A percentile compares a stretch with the other conserved stretches of the same genome.
phyloP scores from a whole-genome alignment of 192 early-diverging fungal species.

The Linnemannia elongata region DNA sequence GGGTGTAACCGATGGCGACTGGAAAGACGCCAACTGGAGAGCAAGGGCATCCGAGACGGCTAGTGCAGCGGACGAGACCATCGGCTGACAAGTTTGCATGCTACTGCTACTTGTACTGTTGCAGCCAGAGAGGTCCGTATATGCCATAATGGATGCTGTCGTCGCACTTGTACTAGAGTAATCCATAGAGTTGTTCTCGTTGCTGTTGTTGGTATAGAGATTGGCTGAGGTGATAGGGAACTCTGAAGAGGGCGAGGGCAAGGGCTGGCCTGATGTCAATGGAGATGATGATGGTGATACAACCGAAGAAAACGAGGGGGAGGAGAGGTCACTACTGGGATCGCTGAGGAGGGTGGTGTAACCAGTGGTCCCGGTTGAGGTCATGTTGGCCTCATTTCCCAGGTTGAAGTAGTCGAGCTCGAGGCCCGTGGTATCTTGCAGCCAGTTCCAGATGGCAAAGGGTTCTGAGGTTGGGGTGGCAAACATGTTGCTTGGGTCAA shows the following conservation, averaged over 20 bases:
- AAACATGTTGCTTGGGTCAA: constrained; percentile 13
- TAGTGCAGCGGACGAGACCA: neutral
- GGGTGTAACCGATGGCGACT: neutral
- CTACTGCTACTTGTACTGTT: neutral
- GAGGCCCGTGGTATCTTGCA: constrained; percentile 6
- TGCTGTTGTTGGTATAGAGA: neutral
- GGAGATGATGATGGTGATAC: neutral
- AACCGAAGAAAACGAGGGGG: neutral
- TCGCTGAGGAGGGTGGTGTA: constrained; percentile 1
- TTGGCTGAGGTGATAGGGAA: neutral
- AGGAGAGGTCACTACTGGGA: neutral
- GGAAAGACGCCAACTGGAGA: neutral
- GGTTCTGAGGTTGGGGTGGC: neutral
- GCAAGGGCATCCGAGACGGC: neutral
- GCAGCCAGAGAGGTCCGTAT: neutral
- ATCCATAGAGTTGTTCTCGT: neutral
- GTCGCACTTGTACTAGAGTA: neutral
- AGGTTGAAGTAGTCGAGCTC: constrained; percentile 3
- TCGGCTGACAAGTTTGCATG: neutral
- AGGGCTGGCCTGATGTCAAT: neutral
- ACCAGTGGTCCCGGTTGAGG: neutral
- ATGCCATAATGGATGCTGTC: neutral
- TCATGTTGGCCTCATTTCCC: neutral
- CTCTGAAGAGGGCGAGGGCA: neutral
- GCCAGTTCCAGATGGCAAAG: constrained; percentile 5